phyloP scores from a whole-genome alignment of 1,139 yeast species.

The Geotrichum siamense region DNA sequence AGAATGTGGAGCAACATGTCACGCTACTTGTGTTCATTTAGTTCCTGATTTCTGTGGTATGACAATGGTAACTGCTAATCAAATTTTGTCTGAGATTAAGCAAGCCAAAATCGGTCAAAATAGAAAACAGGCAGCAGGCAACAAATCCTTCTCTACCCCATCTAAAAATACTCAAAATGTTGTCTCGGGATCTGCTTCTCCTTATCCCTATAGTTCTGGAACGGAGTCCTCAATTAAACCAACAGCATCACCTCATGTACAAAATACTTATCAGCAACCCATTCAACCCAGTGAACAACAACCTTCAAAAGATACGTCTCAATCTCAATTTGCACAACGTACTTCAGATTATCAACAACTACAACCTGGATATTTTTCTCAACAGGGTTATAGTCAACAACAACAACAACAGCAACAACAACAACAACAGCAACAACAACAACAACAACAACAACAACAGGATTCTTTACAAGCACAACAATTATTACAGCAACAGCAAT shows the following conservation, averaged over 20 bases:
- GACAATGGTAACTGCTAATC: slow-evolving; percentile 95
- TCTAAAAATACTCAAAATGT: not conserved
- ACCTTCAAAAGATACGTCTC: slow-evolving; percentile 3
- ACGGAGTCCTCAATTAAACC: not conserved
- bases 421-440: not conserved
- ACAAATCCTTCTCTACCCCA: not conserved
- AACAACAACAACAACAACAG: not conserved
- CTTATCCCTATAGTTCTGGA: not conserved
- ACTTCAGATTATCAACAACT: not conserved
- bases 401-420: slow-evolving; percentile 10
- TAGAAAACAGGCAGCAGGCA: slow-evolving; percentile 30
- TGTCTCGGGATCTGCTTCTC: not conserved
- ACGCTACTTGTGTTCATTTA: slow-evolving; percentile 82
- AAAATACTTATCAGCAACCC: not conserved
- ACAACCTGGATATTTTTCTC: slow-evolving; percentile 1
- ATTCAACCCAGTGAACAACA: not conserved
- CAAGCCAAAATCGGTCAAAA: slow-evolving; percentile 71
- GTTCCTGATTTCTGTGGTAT: slow-evolving; percentile 98
- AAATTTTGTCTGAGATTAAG: slow-evolving; percentile 76
- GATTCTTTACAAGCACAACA: not conserved
- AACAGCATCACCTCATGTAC: slow-evolving; percentile 15
- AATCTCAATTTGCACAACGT: not conserved
- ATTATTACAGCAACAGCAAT: not conserved
- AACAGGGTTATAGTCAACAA: slow-evolving; percentile 2
- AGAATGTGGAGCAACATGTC: slow-evolving; percentile 95